phyloP scores from a whole-genome alignment of 2,329 filamentous ascomycete genomes.

The Penicillium sp. region DNA sequence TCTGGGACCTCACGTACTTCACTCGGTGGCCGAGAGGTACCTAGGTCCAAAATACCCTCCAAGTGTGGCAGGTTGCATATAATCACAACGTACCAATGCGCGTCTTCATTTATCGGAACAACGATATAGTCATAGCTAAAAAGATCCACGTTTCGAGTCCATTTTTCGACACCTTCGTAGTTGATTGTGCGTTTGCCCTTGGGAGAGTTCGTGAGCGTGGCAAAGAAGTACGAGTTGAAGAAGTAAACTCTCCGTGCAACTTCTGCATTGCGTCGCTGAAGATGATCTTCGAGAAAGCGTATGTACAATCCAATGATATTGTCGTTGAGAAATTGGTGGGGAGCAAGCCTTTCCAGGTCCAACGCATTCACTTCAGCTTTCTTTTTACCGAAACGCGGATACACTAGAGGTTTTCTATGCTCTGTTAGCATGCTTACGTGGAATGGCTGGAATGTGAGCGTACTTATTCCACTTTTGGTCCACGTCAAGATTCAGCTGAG shows the following conservation, averaged over 20 bases:
- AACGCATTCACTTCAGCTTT: slow-evolving; percentile 50
- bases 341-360: slow-evolving; percentile 72
- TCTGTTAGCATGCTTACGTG: slow-evolving; percentile 4
- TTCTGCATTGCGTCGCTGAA: slow-evolving; percentile 61
- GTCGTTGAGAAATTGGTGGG: slow-evolving; percentile 89
- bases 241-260: slow-evolving; percentile 74
- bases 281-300: slow-evolving; percentile 68
- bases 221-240: slow-evolving; percentile 93
- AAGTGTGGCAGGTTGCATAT: slow-evolving; percentile 84
- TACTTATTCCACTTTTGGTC: slow-evolving; percentile 33
- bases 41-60: slow-evolving; percentile 28
- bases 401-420: slow-evolving; percentile 45
- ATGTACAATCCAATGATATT: slow-evolving; percentile 90
- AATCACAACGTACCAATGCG: slow-evolving; percentile 94
- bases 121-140: slow-evolving; percentile 87
- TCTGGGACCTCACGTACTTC: slow-evolving; percentile 36
- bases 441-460: neutral
- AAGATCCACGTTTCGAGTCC: slow-evolving; percentile 85
- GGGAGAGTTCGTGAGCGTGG: slow-evolving; percentile 67
- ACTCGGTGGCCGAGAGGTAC: slow-evolving; percentile 19
- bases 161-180: slow-evolving; percentile 81
- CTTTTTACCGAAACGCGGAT: slow-evolving; percentile 52
- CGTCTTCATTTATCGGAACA: slow-evolving; percentile 85
- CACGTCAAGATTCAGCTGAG: slow-evolving; percentile 10
- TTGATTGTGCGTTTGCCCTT: slow-evolving; percentile 68